Conservation (phyloP, 352 stramenopile species). For the Globisporangium canariense region DNA sequence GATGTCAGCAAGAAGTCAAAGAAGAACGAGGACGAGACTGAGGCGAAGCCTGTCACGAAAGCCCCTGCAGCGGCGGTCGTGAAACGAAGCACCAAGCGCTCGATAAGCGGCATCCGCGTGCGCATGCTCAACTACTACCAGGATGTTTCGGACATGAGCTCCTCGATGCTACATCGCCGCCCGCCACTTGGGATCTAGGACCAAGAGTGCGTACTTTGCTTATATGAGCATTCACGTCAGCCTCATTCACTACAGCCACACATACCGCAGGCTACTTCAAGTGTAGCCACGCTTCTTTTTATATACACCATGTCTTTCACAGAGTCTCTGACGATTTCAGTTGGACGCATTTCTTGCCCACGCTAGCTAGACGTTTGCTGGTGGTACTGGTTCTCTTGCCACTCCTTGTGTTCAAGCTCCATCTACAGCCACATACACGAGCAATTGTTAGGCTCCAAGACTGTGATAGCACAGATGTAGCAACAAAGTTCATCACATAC, state of each 20-base stretch:
- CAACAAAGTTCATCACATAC: slow-evolving; percentile 19
- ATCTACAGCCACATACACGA: slow-evolving; percentile 31
- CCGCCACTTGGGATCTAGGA: slow-evolving; percentile 1
- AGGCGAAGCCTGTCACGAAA: background rate
- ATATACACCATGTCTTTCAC: slow-evolving; percentile 1
- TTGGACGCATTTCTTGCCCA: background rate
- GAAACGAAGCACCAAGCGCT: background rate
- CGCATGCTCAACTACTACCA: slow-evolving; percentile 13
- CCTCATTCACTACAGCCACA: too few species aligned
- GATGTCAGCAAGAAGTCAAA: background rate
- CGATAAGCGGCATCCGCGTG: slow-evolving; percentile 5
- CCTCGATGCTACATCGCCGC: slow-evolving; percentile 6
- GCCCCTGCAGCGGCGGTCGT: background rate
- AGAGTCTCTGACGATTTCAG: background rate
- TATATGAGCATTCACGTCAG: background rate
- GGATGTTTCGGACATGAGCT: slow-evolving; percentile 9
- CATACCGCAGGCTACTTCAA: too few species aligned
- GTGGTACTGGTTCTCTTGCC: slow-evolving; percentile 41
- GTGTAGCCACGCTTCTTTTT: background rate
- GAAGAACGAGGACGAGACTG: background rate
- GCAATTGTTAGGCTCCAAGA: background rate
- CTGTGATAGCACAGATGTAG: slow-evolving; percentile 2
- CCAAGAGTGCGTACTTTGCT: background rate
- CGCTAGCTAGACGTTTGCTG: slow-evolving; percentile 12
- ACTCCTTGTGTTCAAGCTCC: slow-evolving; percentile 53